Evolutionary conservation across 371 early-diverging fungal genomes (phyloP), one percentile per base, ranked within the genome.

Genomic region (Funneliformis caledonium): DNA sequence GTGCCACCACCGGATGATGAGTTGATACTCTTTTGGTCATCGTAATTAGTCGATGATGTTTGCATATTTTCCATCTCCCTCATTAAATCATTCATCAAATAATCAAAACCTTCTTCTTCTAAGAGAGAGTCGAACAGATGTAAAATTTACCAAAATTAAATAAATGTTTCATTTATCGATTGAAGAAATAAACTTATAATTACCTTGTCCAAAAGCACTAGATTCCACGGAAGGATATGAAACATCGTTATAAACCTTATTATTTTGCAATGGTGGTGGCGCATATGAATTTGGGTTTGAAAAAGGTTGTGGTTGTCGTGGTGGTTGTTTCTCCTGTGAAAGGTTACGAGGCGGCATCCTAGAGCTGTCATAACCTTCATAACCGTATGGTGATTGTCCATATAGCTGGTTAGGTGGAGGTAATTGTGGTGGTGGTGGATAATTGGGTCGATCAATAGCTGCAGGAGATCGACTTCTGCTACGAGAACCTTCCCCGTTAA

Each of bases 1-100:
- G n/a, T 33, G 14, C 16, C 47, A 56, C 33, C 60, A 61, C 19
- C 45, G 0, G 26, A 37, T 47, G 50, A 31, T 47, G 48, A 16
- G 7, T 22, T 31, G 26, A 12, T 47, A 73, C 31, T 73, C 22
- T 42, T 62, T 45, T 60, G 59, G 1, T 61, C 19, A 14, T 22
- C 37, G n/a, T 62, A 45, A 31, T 33, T 22, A 7, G 7, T 0
- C 8, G 59, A n/a, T 0, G 42, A n/a, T 42, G 72, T 68, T 62
- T 65, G 50, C 67, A 70, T 68, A 70, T 56, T 79, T 59, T 56
- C 69, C 80, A 79, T 79, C 42, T 79, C 80, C 59, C 31, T 70
- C n/a, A 79, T 37, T 33, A 79, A 72, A 42, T 79, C 72, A 31
- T 79, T 56, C 64, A 79, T 70, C 60, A 79, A 72, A 22, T 56